Evolutionary conservation across 805 yeast genomes (phyloP).

Genomic region (Candida tibetensis): DNA sequence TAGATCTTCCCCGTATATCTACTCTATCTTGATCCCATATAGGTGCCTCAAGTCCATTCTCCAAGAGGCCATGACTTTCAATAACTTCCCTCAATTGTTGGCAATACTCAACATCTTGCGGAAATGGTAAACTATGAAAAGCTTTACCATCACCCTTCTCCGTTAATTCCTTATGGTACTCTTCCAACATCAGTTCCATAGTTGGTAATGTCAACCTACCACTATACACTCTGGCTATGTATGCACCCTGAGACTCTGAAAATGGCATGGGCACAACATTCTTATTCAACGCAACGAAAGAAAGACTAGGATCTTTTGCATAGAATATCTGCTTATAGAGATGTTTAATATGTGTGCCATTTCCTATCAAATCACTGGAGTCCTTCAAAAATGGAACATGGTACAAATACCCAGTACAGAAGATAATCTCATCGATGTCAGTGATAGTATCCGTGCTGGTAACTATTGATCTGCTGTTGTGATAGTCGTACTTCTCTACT

Average conservation of each 20-base stretch:
- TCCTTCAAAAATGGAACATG: conserved; percentile 21
- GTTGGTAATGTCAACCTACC: conserved; percentile 30
- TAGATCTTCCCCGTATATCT: conserved; percentile 13
- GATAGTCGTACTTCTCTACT: conserved; percentile 2
- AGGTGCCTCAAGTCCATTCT: conserved; percentile 18
- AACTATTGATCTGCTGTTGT: not conserved
- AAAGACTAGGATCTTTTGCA: conserved; percentile 27
- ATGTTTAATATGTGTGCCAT: conserved; percentile 24
- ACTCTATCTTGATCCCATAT: conserved; percentile 18
- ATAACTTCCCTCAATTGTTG: conserved; percentile 17
- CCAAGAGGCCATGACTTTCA: conserved; percentile 9
- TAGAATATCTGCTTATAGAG: conserved; percentile 34
- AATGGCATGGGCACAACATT: conserved; percentile 35
- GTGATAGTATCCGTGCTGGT: conserved; percentile 11
- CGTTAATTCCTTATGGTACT: conserved; percentile 23
- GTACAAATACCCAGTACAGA: conserved; percentile 25
- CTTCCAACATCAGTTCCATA: conserved; percentile 20
- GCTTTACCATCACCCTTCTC: conserved; percentile 20
- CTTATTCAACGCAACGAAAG: conserved; percentile 31
- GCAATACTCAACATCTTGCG: conserved; percentile 19
- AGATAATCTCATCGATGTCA: conserved; percentile 19
- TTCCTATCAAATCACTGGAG: conserved; percentile 18
- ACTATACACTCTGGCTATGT: conserved; percentile 31
- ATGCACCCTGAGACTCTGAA: conserved; percentile 39
- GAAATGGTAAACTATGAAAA: conserved; percentile 19